phyloP scores from a whole-genome alignment of 495 filamentous ascomycete genomes.

The Hypoxylon crocopeplum region DNA sequence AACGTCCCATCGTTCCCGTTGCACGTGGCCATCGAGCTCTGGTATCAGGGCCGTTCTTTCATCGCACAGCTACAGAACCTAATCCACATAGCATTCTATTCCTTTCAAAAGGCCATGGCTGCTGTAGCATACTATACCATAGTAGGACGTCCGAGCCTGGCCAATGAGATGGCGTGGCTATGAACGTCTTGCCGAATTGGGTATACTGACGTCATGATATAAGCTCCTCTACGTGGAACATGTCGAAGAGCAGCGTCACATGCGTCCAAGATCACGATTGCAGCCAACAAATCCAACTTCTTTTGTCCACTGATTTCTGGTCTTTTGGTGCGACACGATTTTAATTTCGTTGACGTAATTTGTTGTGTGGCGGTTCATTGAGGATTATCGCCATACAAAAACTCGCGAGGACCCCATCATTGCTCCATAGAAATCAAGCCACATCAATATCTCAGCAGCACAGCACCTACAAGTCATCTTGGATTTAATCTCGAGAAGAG shows the following conservation, averaged over 20 bases:
- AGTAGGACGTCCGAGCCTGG: too few species aligned
- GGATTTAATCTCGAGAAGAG: not conserved
- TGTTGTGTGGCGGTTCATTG: not conserved
- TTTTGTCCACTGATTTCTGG: conserved; percentile 13
- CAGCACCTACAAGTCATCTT: not conserved
- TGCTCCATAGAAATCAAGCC: not conserved
- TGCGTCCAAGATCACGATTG: conserved; percentile 13
- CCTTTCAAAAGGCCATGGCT: too few species aligned
- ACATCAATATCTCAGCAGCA: not conserved
- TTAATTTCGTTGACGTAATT: conserved; percentile 20
- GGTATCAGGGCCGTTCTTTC: too few species aligned
- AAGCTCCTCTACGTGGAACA: conserved; percentile 1
- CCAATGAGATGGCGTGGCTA: too few species aligned
- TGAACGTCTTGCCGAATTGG: too few species aligned
- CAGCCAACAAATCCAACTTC: conserved; percentile 4
- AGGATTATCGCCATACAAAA: conserved; percentile 11
- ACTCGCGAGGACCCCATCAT: not conserved
- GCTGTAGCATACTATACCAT: too few species aligned
- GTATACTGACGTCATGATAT: conserved; percentile 29
- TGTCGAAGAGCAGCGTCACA: conserved; percentile 24
- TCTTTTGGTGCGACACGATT: not conserved
- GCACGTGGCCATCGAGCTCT: too few species aligned
- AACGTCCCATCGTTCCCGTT: too few species aligned
- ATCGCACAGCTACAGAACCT: too few species aligned
- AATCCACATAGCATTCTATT: too few species aligned